Evolutionary conservation across 306 rosid genomes (phyloP).

Genomic region (Mucuna pruriens): DNA sequence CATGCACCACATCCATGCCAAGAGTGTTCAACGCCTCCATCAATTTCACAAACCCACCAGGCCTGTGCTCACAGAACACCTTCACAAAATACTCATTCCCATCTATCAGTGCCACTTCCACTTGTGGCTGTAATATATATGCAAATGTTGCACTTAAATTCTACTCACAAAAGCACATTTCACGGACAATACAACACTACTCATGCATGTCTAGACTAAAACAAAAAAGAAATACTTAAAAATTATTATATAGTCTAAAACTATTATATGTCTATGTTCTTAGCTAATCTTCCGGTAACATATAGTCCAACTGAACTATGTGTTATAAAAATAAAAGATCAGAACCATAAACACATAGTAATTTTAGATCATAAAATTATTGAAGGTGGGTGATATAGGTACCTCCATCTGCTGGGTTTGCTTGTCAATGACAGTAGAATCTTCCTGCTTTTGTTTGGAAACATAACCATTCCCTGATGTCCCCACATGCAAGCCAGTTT

Average conservation of each 20-base stretch:
- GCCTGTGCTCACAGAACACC: slow-evolving; percentile 83
- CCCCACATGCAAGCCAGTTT: slow-evolving; percentile 52
- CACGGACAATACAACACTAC: neutral
- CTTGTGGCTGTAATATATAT: slow-evolving; percentile 67
- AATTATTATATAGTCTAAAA: too few relatives aligned
- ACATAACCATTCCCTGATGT: slow-evolving; percentile 46
- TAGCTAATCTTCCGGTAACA: too few relatives aligned
- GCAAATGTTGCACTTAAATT: neutral
- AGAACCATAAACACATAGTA: neutral
- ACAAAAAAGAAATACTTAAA: neutral
- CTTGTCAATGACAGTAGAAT: slow-evolving; percentile 51
- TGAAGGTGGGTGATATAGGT: neutral
- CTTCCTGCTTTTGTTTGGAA: slow-evolving; percentile 58
- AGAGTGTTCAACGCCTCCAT: slow-evolving; percentile 82
- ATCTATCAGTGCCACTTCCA: slow-evolving; percentile 85
- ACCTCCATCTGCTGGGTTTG: slow-evolving; percentile 91
- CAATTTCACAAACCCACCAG: slow-evolving; percentile 79
- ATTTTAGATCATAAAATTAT: neutral
- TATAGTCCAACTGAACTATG: too few relatives aligned
- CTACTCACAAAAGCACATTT: neutral
- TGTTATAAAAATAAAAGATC: too few relatives aligned
- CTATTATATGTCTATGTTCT: too few relatives aligned
- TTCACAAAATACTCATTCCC: slow-evolving; percentile 83
- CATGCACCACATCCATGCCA: slow-evolving; percentile 80
- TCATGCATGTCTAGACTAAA: neutral